These are phyloP conservation scores for Litsea cubeba DNA, from an alignment of 164 flowering plant species.

Conservation along the genomic window DNA sequence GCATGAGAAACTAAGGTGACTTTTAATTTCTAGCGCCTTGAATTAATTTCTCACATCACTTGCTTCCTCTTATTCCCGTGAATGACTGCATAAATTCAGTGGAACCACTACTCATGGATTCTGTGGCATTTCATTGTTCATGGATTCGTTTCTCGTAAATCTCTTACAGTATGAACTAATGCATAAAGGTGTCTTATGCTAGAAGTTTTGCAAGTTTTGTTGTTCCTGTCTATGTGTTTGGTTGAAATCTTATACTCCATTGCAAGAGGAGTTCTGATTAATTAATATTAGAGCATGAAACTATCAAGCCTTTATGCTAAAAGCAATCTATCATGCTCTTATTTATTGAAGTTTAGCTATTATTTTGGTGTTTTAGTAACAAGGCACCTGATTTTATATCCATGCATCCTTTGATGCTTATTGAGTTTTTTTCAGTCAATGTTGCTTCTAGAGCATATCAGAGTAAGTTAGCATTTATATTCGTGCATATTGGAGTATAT, in stretches of 20 bases:
- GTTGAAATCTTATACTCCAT: background rate
- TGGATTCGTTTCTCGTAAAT: background rate
- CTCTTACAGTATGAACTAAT: background rate
- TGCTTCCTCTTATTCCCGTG: background rate
- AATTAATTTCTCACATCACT: background rate
- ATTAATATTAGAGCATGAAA: background rate
- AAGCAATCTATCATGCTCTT: background rate
- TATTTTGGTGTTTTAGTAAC: background rate
- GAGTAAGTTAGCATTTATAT: too few species aligned
- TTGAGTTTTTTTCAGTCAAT: background rate
- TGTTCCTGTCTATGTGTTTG: background rate
- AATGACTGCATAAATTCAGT: background rate
- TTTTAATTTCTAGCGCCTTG: background rate
- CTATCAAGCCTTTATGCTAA: background rate
- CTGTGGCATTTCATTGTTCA: conserved; percentile 1
- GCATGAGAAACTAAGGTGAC: conserved; percentile 17
- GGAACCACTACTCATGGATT: background rate
- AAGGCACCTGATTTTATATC: background rate
- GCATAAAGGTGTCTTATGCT: background rate
- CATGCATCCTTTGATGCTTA: background rate
- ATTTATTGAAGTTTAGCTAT: too few species aligned
- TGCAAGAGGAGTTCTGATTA: background rate
- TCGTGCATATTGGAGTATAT: too few species aligned
- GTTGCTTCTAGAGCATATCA: background rate
- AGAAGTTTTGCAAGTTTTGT: background rate